These are phyloP conservation scores for Penicillium maclennaniae DNA, from an alignment of 495 filamentous ascomycete species.

Conservation along the genomic window DNA sequence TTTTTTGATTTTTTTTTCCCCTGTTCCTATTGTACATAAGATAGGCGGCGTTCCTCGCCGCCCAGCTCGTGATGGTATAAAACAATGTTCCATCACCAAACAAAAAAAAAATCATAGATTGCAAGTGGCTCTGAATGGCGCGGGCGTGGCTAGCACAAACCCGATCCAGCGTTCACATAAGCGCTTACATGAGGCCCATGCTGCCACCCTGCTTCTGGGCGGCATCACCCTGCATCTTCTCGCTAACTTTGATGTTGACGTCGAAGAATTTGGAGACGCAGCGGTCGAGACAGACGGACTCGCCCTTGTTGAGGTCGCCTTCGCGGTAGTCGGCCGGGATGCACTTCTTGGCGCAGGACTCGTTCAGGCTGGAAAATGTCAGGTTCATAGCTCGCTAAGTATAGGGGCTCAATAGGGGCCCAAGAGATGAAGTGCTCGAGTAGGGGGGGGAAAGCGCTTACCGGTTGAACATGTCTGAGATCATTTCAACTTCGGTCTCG, in stretches of 20 bases:
- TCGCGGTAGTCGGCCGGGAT: constrained; percentile 88
- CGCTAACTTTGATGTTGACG: constrained; percentile 87
- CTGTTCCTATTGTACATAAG: constrained; percentile 32
- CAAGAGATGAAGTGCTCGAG: background rate
- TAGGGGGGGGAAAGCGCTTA: constrained; percentile 33
- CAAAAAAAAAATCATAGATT: background rate
- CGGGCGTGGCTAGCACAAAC: background rate
- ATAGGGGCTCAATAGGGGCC: background rate
- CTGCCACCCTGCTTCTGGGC: constrained; percentile 46
- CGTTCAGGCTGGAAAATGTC: constrained; percentile 58
- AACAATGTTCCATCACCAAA: constrained; percentile 16
- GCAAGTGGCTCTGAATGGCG: background rate
- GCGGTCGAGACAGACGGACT: constrained; percentile 94
- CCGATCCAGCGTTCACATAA: background rate
- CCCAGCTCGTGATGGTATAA: constrained; percentile 23
- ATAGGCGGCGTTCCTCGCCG: constrained; percentile 17
- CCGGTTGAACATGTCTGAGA: constrained; percentile 96
- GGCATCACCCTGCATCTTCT: constrained; percentile 72
- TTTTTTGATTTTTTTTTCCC: constrained; percentile 10
- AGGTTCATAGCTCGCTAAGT: background rate
- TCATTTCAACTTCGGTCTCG: constrained; percentile 87
- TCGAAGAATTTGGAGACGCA: constrained; percentile 98
- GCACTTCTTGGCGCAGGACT: constrained; percentile 90
- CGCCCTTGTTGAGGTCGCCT: constrained; percentile 94
- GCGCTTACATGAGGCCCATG: constrained; percentile 50